A percentile compares a stretch with the other conserved stretches of the same genome.
Conservation (phyloP, 2,329 filamentous ascomycete species). For the Fusarium compactum region DNA sequence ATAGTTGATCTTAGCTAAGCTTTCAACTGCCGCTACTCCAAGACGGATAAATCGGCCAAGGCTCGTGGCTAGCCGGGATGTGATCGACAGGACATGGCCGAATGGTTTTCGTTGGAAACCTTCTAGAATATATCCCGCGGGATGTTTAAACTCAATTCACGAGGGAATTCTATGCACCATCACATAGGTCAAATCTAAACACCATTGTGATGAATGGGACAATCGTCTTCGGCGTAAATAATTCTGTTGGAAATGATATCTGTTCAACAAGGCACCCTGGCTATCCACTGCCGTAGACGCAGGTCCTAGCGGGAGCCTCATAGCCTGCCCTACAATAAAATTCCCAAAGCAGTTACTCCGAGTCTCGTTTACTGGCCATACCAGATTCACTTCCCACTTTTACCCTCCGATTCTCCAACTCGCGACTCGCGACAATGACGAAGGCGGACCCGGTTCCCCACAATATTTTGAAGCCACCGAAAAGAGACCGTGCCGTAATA, state of each 20-base stretch:
- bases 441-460: conserved; percentile 1
- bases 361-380: not conserved
- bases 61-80: not conserved
- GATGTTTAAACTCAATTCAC: not conserved
- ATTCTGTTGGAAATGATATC: too few relatives aligned
- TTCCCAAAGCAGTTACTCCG: conserved; percentile 7
- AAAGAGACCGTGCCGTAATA: conserved; percentile 39
- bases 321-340: conserved; percentile 10
- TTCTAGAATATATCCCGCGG: conserved; percentile 1
- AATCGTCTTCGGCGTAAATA: not conserved
- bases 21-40: not conserved
- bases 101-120: not conserved
- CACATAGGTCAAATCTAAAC: too few relatives aligned
- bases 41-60: conserved; percentile 8
- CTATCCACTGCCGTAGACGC: not conserved
- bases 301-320: not conserved
- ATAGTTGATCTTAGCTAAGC: not conserved
- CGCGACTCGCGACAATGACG: conserved; percentile 25
- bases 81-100: conserved; percentile 5
- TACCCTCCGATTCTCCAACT: not conserved
- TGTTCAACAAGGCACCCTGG: not conserved
- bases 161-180: too few relatives aligned
- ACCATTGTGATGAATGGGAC: too few relatives aligned
- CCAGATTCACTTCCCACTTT: conserved; percentile 12
- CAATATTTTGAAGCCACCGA: conserved; percentile 17